Evolutionary conservation across 2,329 filamentous ascomycete genomes (phyloP).

Genomic region (Pseudogymnoascus sp.): DNA sequence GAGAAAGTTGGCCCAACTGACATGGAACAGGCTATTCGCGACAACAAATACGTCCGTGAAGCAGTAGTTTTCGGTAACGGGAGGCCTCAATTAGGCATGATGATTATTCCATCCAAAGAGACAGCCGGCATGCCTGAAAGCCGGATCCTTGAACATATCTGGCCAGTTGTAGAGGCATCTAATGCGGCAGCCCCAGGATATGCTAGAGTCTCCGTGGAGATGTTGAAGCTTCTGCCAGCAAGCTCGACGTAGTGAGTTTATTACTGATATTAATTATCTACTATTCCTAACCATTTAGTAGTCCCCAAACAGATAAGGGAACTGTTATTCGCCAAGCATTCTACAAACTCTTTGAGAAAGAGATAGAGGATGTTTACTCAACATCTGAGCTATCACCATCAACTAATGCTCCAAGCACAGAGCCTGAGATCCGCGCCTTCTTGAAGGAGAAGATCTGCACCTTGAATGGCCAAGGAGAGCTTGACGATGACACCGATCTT

Average conservation of each 20-base stretch:
- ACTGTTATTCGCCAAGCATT: constrained; percentile 45
- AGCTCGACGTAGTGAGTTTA: not conserved
- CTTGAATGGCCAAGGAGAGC: constrained; percentile 2
- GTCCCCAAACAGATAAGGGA: constrained; percentile 38
- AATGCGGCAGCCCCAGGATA: constrained; percentile 47
- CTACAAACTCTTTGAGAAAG: constrained; percentile 37
- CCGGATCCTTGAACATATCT: constrained; percentile 42
- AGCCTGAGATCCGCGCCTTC: constrained; percentile 12
- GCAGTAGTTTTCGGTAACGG: constrained; percentile 52
- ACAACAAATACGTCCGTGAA: constrained; percentile 47
- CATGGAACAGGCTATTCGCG: constrained; percentile 48
- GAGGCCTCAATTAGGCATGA: constrained; percentile 44
- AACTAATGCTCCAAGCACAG: constrained; percentile 11
- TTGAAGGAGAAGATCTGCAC: constrained; percentile 23
- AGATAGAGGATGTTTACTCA: constrained; percentile 39
- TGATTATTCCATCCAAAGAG: constrained; percentile 46
- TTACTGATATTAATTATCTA: constrained; percentile 34
- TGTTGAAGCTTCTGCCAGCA: constrained; percentile 43
- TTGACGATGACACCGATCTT: constrained; percentile 45
- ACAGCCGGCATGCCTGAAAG: constrained; percentile 36
- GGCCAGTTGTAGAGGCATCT: constrained; percentile 43
- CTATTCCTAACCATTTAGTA: constrained; percentile 27
- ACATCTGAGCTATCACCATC: constrained; percentile 20
- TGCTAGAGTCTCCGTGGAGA: constrained; percentile 45
- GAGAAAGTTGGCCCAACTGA: constrained; percentile 42